These are phyloP conservation scores for Paratinospora sagittata DNA, from an alignment of 164 flowering plant species.

Conservation along the genomic window DNA sequence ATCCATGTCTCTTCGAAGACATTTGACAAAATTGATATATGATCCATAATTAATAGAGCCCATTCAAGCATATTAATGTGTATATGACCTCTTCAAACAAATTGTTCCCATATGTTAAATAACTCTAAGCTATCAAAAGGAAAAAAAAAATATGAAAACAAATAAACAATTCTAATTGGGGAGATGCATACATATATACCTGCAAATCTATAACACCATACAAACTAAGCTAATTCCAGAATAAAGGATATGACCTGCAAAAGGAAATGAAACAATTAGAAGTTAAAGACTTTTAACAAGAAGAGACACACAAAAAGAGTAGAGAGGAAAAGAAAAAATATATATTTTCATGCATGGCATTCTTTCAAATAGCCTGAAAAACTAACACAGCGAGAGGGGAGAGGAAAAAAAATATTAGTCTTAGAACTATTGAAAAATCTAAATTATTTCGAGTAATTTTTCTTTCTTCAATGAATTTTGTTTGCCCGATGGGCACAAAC, in stretches of 20 bases:
- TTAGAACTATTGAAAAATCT: too few relatives aligned
- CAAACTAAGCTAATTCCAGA: background rate
- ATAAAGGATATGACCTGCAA: constrained; percentile 84
- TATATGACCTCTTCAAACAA: background rate
- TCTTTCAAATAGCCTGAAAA: too few relatives aligned
- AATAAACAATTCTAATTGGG: background rate
- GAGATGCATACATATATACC: background rate
- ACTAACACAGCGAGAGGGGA: too few relatives aligned
- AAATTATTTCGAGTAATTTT: too few relatives aligned
- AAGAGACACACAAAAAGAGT: too few relatives aligned
- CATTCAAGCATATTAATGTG: background rate
- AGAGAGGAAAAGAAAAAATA: too few relatives aligned
- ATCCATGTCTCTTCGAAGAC: too few relatives aligned
- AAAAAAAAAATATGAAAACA: background rate
- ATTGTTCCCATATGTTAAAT: background rate
- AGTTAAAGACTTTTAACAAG: background rate
- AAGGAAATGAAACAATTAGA: constrained; percentile 13
- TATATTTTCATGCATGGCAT: too few relatives aligned
- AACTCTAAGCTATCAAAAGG: background rate
- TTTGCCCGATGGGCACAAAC: too few relatives aligned
- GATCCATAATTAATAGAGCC: background rate
- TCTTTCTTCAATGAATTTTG: too few relatives aligned
- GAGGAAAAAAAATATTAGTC: too few relatives aligned
- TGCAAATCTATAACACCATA: background rate
- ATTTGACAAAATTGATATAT: background rate